Evolutionary conservation across 202 grass and related monocot genomes (phyloP).

Genomic region (Schoenoplectus triqueter): DNA sequence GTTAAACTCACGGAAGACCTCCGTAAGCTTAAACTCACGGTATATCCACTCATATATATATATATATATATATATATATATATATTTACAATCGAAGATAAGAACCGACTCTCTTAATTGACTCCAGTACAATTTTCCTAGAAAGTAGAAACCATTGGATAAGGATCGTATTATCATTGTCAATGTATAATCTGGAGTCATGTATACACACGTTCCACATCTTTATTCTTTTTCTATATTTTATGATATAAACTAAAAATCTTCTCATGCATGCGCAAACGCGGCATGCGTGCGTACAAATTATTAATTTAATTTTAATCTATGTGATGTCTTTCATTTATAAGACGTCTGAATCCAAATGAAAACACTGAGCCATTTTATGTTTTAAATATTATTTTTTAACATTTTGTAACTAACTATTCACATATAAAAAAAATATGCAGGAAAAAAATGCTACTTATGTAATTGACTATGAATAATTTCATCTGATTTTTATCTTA

Average conservation of each 20-base stretch:
- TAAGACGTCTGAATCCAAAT: background rate
- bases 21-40: too few relatives aligned
- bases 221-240: background rate
- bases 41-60: background rate
- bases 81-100: background rate
- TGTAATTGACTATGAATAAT: too few relatives aligned
- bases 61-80: background rate
- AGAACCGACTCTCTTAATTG: background rate
- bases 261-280: background rate
- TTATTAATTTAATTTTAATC: background rate
- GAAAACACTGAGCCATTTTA: background rate
- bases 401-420: background rate
- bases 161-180: conserved; percentile 1
- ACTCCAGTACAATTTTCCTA: background rate
- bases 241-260: background rate
- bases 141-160: background rate
- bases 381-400: background rate
- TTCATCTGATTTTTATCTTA: too few relatives aligned
- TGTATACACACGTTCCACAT: too few relatives aligned
- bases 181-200: background rate
- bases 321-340: background rate
- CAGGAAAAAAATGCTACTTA: background rate
- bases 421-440: background rate
- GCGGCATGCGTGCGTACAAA: background rate
- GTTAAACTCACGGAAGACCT: too few relatives aligned